Evolutionary conservation across 2,329 filamentous ascomycete species (phyloP).

Genomic region (Neofusicoccum kwambonambiense): DNA sequence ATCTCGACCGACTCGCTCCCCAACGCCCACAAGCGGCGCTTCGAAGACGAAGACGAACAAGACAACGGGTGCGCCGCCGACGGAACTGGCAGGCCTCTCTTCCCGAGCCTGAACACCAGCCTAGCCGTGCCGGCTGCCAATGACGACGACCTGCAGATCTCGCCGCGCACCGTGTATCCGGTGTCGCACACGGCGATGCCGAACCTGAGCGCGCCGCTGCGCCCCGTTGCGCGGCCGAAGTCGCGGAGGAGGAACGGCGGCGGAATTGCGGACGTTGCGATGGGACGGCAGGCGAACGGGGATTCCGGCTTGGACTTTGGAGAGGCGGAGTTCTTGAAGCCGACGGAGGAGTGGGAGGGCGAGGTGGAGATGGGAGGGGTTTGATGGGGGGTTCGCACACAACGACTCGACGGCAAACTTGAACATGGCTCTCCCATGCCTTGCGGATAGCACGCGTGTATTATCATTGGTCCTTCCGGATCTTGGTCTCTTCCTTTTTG

Average conservation of each 20-base stretch:
- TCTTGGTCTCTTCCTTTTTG: no score
- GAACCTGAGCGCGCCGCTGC: slow-evolving; percentile 17
- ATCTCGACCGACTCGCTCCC: slow-evolving; percentile 28
- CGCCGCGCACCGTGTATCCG: slow-evolving; percentile 28
- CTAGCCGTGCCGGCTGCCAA: slow-evolving; percentile 23
- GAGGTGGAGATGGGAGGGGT: slow-evolving; percentile 37
- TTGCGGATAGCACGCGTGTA: no score
- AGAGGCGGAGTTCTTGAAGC: slow-evolving; percentile 61
- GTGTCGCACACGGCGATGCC: slow-evolving; percentile 20
- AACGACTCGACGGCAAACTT: no score
- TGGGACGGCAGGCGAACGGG: slow-evolving; percentile 25
- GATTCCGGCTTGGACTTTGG: slow-evolving; percentile 56
- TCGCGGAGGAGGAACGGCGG: slow-evolving; percentile 33
- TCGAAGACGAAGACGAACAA: slow-evolving; percentile 38
- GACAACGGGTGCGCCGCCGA: slow-evolving; percentile 25
- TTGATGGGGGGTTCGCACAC: slow-evolving; percentile 10
- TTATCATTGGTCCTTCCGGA: no score
- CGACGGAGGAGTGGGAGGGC: slow-evolving; percentile 24
- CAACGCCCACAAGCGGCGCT: slow-evolving; percentile 44
- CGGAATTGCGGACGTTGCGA: slow-evolving; percentile 11
- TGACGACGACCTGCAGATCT: slow-evolving; percentile 37
- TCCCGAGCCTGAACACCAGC: slow-evolving; percentile 23
- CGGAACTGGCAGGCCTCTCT: not conserved
- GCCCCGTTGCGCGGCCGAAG: slow-evolving; percentile 35
- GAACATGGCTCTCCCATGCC: no score